Base-by-base conservation (phyloP, 768 basidiomycete species). In the Cantharellus cinnabarinus region DNA sequence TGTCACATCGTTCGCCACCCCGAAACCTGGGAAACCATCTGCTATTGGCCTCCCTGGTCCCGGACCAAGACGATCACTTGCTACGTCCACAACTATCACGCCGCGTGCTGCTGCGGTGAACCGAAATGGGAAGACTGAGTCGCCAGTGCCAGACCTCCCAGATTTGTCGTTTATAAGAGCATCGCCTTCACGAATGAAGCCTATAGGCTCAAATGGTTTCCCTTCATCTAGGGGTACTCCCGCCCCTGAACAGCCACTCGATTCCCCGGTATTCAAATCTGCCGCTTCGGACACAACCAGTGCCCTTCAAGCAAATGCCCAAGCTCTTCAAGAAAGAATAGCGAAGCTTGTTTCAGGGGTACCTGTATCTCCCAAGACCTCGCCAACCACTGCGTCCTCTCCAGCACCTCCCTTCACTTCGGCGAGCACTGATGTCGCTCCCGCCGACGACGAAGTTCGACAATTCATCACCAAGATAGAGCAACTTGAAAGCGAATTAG, bases 241-340 rank as follows among this genome's bases (percentile, higher is more conserved):
- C 20, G 20, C 20, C 20, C 20, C 20, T 29, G 20, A 29, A 29
- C 20, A 29, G 20, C 20, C 20, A 29, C 20, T 29, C 20, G 20
- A 29, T 29, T 29, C 20, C 1, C 20, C 20, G 20, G 20, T 29
- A 29, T 29, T 29, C 20, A 29, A 29, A 29, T 29, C 20, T 29
- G 20, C 20, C 20, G 20, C 20, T 29, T 29, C 20, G 20, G 44
- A 48, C 29, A 61, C 63, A 48, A 57, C 58, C 59, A 40, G 52
- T 37, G 42, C 60, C 4, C 63, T 68, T 35, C 64, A 65, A 39
- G 60, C 64, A 3, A 65, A 68, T 42, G 74, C 73, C 44, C 65
- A 71, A 39, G 72, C 69, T 60, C 61, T 78, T 14, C 77, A 79
- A 64, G 77, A 78, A 58, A 74, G 72, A 61, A 78, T 78, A 55